Percentiles rank a stretch among this genome's conserved stretches.
Conservation (phyloP, 129 eudicot species). For the Flaveria sonorensis region DNA sequence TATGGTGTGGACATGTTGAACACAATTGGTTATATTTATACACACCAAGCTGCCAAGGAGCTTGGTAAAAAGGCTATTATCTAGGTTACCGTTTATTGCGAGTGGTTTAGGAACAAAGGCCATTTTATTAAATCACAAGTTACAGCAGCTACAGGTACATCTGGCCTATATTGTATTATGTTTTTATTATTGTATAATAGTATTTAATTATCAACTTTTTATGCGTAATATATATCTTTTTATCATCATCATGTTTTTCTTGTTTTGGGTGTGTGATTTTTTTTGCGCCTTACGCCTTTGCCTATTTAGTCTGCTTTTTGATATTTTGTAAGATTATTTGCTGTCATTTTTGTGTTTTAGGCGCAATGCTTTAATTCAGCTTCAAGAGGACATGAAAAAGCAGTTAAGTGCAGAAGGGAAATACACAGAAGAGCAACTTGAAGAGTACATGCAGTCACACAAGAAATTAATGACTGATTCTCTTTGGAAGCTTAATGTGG, state of each 20-base stretch:
- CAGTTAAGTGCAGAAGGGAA: slow-evolving; percentile 87
- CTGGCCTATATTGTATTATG: not conserved
- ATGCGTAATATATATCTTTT: not conserved
- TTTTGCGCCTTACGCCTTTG: not conserved
- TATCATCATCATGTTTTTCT: not conserved
- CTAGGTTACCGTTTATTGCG: slow-evolving; percentile 90
- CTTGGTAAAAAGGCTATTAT: slow-evolving; percentile 90
- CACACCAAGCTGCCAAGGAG: slow-evolving; percentile 90
- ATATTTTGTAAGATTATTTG: not conserved
- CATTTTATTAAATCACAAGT: slow-evolving; percentile 92
- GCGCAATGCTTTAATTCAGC: slow-evolving; percentile 94
- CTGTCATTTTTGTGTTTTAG: slow-evolving; percentile 40
- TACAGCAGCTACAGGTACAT: slow-evolving; percentile 92
- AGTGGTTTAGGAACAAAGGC: slow-evolving; percentile 98
- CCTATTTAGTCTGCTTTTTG: not conserved
- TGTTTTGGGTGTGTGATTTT: not conserved
- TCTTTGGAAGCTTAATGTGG: slow-evolving; percentile 95
- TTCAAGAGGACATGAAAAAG: slow-evolving; percentile 92
- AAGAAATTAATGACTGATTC: slow-evolving; percentile 94
- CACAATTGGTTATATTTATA: slow-evolving; percentile 94
- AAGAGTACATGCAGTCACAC: slow-evolving; percentile 87
- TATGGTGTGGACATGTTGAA: slow-evolving; percentile 95
- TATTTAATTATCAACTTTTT: not conserved
- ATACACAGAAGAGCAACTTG: slow-evolving; percentile 80
- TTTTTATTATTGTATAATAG: not conserved